Percentiles rank a stretch among this genome's conserved stretches.
Evolutionary conservation across 306 rosid species (phyloP).

Genomic region (Medicago ruthenica): DNA sequence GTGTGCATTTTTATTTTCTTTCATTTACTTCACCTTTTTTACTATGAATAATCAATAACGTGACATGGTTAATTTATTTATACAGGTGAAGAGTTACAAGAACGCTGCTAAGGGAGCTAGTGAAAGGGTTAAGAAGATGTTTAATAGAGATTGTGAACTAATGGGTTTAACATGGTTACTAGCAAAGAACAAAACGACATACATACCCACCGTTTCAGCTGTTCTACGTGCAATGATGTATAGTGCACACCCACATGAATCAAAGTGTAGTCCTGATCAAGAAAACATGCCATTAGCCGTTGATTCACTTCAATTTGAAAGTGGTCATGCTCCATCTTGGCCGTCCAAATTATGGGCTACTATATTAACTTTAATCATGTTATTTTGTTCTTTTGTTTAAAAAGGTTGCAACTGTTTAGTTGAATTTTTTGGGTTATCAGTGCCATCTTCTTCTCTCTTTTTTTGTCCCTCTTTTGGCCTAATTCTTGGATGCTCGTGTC

Average conservation of each 20-base stretch:
- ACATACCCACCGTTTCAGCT: slow-evolving; percentile 96
- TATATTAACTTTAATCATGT: slow-evolving; percentile 57
- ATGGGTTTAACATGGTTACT: slow-evolving; percentile 98
- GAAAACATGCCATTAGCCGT: slow-evolving; percentile 99
- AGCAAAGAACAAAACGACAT: slow-evolving; percentile 85
- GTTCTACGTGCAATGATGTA: slow-evolving; percentile 93
- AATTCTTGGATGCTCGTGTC: slow-evolving; percentile 56
- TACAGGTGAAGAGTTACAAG: slow-evolving; percentile 64
- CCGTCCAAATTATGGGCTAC: slow-evolving; percentile 50
- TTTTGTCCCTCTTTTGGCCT: slow-evolving; percentile 1
- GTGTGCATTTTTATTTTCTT: not conserved
- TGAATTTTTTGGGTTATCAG: not conserved
- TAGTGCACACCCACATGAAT: slow-evolving; percentile 81
- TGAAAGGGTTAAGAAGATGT: slow-evolving; percentile 82
- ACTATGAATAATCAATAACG: not conserved
- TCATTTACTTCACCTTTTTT: not conserved
- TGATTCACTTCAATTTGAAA: slow-evolving; percentile 82
- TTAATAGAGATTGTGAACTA: slow-evolving; percentile 87
- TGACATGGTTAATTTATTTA: not conserved
- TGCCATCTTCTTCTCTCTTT: not conserved
- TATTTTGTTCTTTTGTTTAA: slow-evolving; percentile 36
- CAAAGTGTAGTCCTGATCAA: slow-evolving; percentile 94
- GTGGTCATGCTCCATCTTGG: slow-evolving; percentile 48
- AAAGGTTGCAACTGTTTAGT: slow-evolving; percentile 33
- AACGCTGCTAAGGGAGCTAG: slow-evolving; percentile 56